Percentiles rank a stretch among this genome's conserved stretches.
Evolutionary conservation across 169 alveolate species (phyloP).

Genomic region (Perkinsus chesapeaki): DNA sequence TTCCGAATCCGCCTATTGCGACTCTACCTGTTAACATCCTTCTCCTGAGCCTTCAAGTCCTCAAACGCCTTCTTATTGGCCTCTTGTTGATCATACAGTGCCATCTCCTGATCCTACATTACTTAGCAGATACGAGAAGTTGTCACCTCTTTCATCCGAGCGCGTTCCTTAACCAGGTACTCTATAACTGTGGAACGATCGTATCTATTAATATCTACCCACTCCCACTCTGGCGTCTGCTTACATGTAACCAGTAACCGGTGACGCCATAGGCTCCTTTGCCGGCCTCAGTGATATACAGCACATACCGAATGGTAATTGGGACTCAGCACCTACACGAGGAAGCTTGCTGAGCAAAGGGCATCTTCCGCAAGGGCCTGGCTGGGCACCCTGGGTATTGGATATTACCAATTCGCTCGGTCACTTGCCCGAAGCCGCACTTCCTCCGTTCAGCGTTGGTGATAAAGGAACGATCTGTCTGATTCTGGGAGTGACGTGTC

Average conservation of each 20-base stretch:
- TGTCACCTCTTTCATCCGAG: neutral
- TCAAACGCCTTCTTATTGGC: neutral
- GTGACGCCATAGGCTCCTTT: neutral
- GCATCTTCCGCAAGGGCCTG: neutral
- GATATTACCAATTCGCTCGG: neutral
- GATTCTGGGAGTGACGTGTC: neutral
- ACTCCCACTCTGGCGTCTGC: no score
- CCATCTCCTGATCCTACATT: neutral
- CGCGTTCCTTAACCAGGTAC: neutral
- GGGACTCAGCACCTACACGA: no score
- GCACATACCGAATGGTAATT: no score
- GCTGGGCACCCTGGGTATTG: neutral
- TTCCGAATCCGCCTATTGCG: no score
- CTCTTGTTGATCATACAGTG: neutral
- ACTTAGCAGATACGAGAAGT: no score
- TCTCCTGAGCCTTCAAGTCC: neutral
- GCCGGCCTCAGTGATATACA: no score
- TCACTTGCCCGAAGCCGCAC: neutral
- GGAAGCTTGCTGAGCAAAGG: no score
- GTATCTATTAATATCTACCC: neutral
- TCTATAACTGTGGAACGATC: neutral
- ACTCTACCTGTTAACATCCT: neutral
- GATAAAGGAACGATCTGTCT: neutral
- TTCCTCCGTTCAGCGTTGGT: neutral
- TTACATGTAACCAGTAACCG: neutral